These are phyloP conservation scores for Ceratocystis eucalypticola DNA, from an alignment of 2,329 filamentous ascomycete genomes.

Conservation along the genomic window DNA sequence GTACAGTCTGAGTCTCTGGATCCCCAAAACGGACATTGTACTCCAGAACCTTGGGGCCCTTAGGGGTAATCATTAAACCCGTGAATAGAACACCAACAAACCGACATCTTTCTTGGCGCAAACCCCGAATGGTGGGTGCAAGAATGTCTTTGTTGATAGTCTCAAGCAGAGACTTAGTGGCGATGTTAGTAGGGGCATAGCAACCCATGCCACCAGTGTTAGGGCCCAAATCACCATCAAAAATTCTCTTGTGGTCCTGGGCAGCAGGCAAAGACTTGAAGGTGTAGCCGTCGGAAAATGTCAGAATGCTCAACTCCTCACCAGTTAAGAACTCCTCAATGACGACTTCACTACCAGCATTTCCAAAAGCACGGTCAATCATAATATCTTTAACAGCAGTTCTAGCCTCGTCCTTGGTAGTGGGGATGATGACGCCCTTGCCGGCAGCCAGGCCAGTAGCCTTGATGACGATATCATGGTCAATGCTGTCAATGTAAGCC, in stretches of 20 bases:
- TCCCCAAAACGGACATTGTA: slow-evolving; percentile 92
- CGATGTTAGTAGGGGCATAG: slow-evolving; percentile 79
- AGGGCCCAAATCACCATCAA: slow-evolving; percentile 76
- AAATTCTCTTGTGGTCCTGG: slow-evolving; percentile 92
- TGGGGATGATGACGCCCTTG: slow-evolving; percentile 86
- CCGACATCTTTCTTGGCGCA: slow-evolving; percentile 64
- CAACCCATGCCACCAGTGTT: slow-evolving; percentile 98
- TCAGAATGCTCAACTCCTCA: slow-evolving; percentile 82
- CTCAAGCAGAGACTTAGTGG: slow-evolving; percentile 60
- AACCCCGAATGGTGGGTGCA: slow-evolving; percentile 78
- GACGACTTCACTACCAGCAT: slow-evolving; percentile 79
- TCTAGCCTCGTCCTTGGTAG: slow-evolving; percentile 68
- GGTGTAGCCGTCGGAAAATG: slow-evolving; percentile 79
- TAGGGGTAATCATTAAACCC: slow-evolving; percentile 80
- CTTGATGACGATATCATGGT: slow-evolving; percentile 79
- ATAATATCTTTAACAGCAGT: slow-evolving; percentile 78
- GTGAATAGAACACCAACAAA: slow-evolving; percentile 71
- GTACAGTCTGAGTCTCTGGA: slow-evolving; percentile 76
- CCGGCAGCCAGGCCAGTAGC: slow-evolving; percentile 83
- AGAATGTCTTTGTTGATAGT: slow-evolving; percentile 69
- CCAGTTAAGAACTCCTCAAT: slow-evolving; percentile 89
- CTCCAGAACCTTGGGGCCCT: slow-evolving; percentile 71
- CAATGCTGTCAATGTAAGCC: slow-evolving; percentile 57
- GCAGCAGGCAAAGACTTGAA: slow-evolving; percentile 76
- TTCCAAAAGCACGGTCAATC: slow-evolving; percentile 73